Conservation (phyloP, 2,329 filamentous ascomycete genomes). For the Talaromyces islandicus region DNA sequence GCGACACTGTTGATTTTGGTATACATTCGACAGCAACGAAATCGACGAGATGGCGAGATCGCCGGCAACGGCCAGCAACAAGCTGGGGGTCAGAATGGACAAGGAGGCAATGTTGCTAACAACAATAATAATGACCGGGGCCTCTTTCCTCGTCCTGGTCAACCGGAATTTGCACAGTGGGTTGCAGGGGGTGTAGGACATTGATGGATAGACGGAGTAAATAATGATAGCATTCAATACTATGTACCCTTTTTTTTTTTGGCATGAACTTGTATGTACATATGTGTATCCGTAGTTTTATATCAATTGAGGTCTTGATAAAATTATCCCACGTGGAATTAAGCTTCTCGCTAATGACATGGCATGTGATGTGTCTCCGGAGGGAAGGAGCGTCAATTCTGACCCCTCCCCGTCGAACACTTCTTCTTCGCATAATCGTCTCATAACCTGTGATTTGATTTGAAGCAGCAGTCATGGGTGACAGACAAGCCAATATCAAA, state of each 20-base stretch:
- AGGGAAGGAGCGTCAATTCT: neutral
- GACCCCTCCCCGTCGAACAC: neutral
- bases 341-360: slow-evolving; percentile 16
- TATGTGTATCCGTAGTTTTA: neutral
- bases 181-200: slow-evolving; percentile 59
- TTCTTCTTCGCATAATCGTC: neutral
- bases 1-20: slow-evolving; percentile 69
- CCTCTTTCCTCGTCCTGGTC: slow-evolving; percentile 59
- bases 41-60: slow-evolving; percentile 29
- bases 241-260: neutral
- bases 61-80: slow-evolving; percentile 14
- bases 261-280: neutral
- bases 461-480: neutral
- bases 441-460: neutral
- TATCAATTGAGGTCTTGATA: neutral
- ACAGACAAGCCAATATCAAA: slow-evolving; percentile 38
- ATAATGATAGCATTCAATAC: neutral
- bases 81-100: slow-evolving; percentile 2
- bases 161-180: slow-evolving; percentile 65
- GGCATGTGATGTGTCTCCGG: neutral
- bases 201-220: slow-evolving; percentile 18
- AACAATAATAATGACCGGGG: slow-evolving; percentile 31
- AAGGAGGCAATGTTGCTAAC: neutral
- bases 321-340: neutral
- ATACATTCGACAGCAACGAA: slow-evolving; percentile 58